Evolutionary conservation across 805 yeast species (phyloP), one percentile per base, ranked within the genome.

Genomic region (Barnettozyma sp.): DNA sequence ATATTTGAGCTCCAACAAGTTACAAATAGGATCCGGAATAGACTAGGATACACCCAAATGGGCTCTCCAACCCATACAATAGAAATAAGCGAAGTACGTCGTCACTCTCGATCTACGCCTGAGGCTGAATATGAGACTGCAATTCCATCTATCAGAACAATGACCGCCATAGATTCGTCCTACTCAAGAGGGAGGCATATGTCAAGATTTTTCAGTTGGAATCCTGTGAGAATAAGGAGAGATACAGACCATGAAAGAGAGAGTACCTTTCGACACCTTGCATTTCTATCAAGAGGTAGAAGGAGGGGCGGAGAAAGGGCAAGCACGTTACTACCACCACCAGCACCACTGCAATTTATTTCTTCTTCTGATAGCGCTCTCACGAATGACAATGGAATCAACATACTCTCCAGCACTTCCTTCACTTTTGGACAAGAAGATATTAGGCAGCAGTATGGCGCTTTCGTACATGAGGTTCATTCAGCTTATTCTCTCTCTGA

Each of bases 181-280:
- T 20, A 17, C 6, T 15, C 22, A 9, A 15, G n/a, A n/a, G n/a
- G 19, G 10, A 17, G 24, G 6, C 19, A 12, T 11, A 9, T 13
- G 1, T 10, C 24, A 7, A 21, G 27, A 14, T 28, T 30, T 13
- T 14, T 32, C 14, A 22, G 21, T 16, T 27, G 36, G 36, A 39
- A 28, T 22, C 36, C 42, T 4, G 42, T 39, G 4, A 22, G 39
- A n/a, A 35, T 39, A 18, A 30, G 42, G 24, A 35, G 42, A 21
- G 39, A 39, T 23, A 32, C 23, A 7, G 19, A 10, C 3, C 16
- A 9, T 11, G 36, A 32, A 20, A 15, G 33, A 10, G 22, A 15
- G 11, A 30, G 28, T 5, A 19, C 30, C 5, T 21, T 22, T n/a
- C 14, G 23, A 22, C 18, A 27, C 7, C 18, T 27, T 9, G 15